A percentile compares a stretch with the other conserved stretches of the same genome.
Evolutionary conservation across 1,284 basidiomycete genomes (phyloP).

Genomic region (Phellinidium pouzarii): DNA sequence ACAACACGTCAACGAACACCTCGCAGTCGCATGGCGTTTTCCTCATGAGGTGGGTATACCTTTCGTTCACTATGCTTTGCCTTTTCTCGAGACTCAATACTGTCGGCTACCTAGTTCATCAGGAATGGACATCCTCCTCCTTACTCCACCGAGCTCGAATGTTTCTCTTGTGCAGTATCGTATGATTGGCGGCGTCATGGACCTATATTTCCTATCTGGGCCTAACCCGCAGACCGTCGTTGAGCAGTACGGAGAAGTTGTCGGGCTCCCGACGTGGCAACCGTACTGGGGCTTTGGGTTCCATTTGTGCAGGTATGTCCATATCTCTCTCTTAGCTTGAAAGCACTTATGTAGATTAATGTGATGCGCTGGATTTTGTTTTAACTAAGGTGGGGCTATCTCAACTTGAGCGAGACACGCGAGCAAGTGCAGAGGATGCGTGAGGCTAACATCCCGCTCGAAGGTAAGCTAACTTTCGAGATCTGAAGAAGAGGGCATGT

Average conservation of each 20-base stretch:
- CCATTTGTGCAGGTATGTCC: conserved; percentile 55
- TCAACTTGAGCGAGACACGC: conserved; percentile 38
- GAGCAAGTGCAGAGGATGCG: conserved; percentile 54
- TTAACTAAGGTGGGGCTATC: conserved; percentile 49
- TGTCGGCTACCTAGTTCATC: conserved; percentile 31
- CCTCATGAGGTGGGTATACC: conserved; percentile 49
- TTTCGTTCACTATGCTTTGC: too few relatives aligned
- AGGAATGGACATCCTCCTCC: conserved; percentile 58
- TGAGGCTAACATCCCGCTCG: conserved; percentile 56
- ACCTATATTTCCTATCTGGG: conserved; percentile 69
- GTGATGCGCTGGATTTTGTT: too few relatives aligned
- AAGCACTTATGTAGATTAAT: too few relatives aligned
- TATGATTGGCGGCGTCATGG: conserved; percentile 56
- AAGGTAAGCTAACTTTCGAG: conserved; percentile 25
- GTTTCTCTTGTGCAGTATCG: conserved; percentile 59
- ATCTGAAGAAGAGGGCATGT: not conserved
- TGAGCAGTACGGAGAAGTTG: conserved; percentile 55
- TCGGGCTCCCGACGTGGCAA: conserved; percentile 61
- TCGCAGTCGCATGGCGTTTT: conserved; percentile 67
- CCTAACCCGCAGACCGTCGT: conserved; percentile 57
- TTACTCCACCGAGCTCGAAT: conserved; percentile 43
- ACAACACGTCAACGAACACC: conserved; percentile 38
- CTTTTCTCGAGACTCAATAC: too few relatives aligned
- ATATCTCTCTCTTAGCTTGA: not conserved
- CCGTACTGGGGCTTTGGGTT: conserved; percentile 67